Percentiles rank a stretch among this genome's conserved stretches.
Evolutionary conservation across 2,329 filamentous ascomycete species (phyloP).

Genomic region (Talaromyces albobiverticillius): DNA sequence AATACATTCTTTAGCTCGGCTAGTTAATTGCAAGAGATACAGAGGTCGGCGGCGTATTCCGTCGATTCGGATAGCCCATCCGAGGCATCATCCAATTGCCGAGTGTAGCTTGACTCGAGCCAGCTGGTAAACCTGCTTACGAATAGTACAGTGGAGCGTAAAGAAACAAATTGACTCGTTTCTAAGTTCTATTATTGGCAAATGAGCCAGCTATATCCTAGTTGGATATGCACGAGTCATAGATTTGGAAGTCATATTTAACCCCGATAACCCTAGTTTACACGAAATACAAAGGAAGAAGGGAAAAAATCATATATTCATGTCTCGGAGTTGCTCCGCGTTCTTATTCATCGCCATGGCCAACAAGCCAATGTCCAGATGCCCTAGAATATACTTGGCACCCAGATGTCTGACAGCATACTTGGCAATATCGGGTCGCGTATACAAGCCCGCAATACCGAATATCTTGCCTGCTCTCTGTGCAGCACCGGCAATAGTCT

Average conservation of each 20-base stretch:
- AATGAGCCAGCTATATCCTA: too few species aligned
- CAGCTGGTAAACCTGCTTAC: too few species aligned
- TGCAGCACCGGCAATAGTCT: neutral
- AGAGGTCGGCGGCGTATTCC: neutral
- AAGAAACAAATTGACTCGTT: too few species aligned
- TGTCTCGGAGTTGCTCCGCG: slow-evolving; percentile 6
- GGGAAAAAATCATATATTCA: neutral
- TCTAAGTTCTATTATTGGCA: too few species aligned
- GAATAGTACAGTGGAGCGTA: too few species aligned
- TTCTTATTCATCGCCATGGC: slow-evolving; percentile 15
- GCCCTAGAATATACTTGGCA: slow-evolving; percentile 16
- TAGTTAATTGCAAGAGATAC: neutral
- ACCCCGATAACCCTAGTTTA: too few species aligned
- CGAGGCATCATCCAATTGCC: neutral
- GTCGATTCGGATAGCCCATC: neutral
- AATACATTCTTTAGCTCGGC: too few species aligned
- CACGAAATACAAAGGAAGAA: neutral
- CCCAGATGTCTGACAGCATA: slow-evolving; percentile 3
- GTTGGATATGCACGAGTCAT: too few species aligned
- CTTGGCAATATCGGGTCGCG: slow-evolving; percentile 1
- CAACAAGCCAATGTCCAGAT: slow-evolving; percentile 18
- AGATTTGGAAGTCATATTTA: too few species aligned
- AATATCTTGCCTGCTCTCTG: neutral
- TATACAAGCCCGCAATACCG: slow-evolving; percentile 4
- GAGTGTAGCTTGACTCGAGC: too few species aligned